Percentiles rank a stretch among this genome's conserved stretches.
These are phyloP conservation scores for Dioscorea cayenensis DNA, from an alignment of 116 monocot species.

Conservation along the genomic window DNA sequence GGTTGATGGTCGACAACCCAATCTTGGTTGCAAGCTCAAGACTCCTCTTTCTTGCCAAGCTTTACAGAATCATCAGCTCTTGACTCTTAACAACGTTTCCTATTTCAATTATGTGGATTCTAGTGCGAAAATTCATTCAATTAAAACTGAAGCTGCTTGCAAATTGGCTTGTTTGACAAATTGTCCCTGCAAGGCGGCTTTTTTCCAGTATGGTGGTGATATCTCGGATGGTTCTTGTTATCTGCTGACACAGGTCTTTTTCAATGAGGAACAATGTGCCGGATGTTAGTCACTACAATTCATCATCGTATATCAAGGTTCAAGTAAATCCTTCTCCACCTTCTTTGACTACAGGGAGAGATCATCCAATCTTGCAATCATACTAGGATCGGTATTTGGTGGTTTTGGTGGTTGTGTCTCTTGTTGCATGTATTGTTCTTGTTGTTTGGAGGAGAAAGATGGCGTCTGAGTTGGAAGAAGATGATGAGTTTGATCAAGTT, in stretches of 20 bases:
- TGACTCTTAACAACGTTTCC: conserved; percentile 21
- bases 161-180: conserved; percentile 39
- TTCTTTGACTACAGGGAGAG: neutral
- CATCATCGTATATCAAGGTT: conserved; percentile 19
- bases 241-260: conserved; percentile 13
- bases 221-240: conserved; percentile 1
- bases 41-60: conserved; percentile 31
- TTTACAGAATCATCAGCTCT: conserved; percentile 21
- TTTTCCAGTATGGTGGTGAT: conserved; percentile 14
- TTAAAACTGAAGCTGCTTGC: conserved; percentile 17
- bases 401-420: neutral
- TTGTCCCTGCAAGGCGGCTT: conserved; percentile 40
- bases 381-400: conserved; percentile 4
- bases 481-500: conserved; percentile 21
- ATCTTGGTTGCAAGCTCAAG: conserved; percentile 22
- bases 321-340: neutral
- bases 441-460: neutral
- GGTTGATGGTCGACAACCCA: conserved; percentile 1
- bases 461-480: conserved; percentile 4
- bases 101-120: conserved; percentile 23
- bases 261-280: conserved; percentile 10
- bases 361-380: neutral
- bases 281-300: conserved; percentile 6
- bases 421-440: neutral
- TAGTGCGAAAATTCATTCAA: neutral